Percentiles rank a stretch among this genome's conserved stretches.
These are phyloP conservation scores for Clarireedia monteithiana DNA, from an alignment of 2,329 filamentous ascomycete species.

Conservation along the genomic window DNA sequence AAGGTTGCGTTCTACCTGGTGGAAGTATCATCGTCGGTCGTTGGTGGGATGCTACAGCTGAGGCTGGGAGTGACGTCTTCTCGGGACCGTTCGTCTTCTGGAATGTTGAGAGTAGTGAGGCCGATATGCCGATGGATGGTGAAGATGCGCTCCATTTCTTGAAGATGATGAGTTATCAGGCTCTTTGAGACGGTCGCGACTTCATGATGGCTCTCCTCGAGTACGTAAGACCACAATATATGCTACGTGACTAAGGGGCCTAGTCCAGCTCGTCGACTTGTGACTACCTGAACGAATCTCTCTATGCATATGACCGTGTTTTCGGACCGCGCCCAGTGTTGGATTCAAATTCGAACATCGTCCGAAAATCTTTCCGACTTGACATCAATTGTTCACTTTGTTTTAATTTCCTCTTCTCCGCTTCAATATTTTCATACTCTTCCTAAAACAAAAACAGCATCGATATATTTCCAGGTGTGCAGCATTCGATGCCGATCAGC, in stretches of 20 bases:
- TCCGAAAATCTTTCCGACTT: background rate
- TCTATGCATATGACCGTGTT: background rate
- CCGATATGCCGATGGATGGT: constrained; percentile 9
- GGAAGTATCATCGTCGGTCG: constrained; percentile 39
- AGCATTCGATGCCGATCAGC: too few species aligned
- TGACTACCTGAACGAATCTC: too few species aligned
- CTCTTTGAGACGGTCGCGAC: background rate
- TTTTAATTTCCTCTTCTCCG: background rate
- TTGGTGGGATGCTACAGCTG: constrained; percentile 36
- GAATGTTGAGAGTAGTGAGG: constrained; percentile 23
- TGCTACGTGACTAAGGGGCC: too few species aligned
- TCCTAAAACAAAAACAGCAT: background rate
- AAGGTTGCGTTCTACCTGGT: constrained; percentile 39
- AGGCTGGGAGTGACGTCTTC: constrained; percentile 2
- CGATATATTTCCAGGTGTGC: too few species aligned
- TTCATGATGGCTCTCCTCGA: too few species aligned
- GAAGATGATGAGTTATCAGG: background rate
- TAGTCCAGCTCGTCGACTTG: too few species aligned
- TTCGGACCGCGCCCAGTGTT: too few species aligned
- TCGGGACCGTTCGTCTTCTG: constrained; percentile 32
- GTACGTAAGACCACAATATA: too few species aligned
- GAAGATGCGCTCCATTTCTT: constrained; percentile 21
- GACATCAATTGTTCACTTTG: background rate
- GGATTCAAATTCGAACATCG: background rate
- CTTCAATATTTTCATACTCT: background rate